Base-by-base conservation (phyloP, 164 flowering plant genomes). In the Kingdonia uniflora region DNA sequence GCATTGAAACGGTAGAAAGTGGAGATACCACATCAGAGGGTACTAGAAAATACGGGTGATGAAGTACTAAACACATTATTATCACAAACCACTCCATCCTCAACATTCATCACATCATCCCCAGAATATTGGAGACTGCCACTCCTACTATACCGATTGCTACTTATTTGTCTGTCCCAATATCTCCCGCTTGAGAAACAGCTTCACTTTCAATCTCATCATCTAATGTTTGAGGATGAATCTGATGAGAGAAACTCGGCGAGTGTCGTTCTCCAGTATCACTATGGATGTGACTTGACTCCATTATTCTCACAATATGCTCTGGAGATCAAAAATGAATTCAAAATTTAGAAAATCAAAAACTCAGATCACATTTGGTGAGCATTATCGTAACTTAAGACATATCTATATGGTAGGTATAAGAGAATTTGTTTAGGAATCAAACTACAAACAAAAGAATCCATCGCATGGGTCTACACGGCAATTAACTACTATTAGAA, bases 101-200 rank as follows among this genome's bases (percentile, higher is more conserved):
- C 79, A 6, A 52, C 13, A 35, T 6, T 16, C 23, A 53, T 12
- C 2, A 26, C 49, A 50, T 53, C 35, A 58, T 74, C 77, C 33
- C 67, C 1, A 22, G 74, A 73, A 7, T 68, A 72, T 21, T 54
- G 52, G 6, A 48, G n/a, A 24, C 71, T 73, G 16, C 70, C 58
- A 62, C 73, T 65, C 14, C 55, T 65, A 67, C 77, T 71, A 54
- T 56, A 17, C 55, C 76, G 69, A 14, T 51, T 71, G 67, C 81
- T 80, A 42, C 45, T 61, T 62, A 85, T 58, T 23, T 73, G 79
- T 16, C 84, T 61, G 52, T 81, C 95, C 95, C 95, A 42, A 75
- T 76, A 66, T 85, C 95, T 33, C 95, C 95, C 8, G 90, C 95
- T 57, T 77, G 77, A 12, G 95, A 82, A 51, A 75, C 81, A 50